phyloP scores from a whole-genome alignment of 2,329 filamentous ascomycete genomes.

The Sclerotinia trifoliorum region DNA sequence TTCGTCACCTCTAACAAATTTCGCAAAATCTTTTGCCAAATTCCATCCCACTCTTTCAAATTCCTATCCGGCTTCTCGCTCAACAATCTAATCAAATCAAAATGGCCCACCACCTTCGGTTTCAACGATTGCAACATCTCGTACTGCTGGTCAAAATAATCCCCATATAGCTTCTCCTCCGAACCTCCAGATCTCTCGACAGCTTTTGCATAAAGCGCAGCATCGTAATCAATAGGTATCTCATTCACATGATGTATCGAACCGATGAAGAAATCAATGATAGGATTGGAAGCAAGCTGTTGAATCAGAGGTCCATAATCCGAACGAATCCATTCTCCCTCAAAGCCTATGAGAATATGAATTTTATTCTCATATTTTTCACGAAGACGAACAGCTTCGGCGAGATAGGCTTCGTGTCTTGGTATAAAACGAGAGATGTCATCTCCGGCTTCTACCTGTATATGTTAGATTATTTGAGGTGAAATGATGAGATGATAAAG shows the following conservation, averaged over 20 bases:
- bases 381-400: slow-evolving; percentile 72
- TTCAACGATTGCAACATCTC: slow-evolving; percentile 72
- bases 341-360: slow-evolving; percentile 82
- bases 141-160: slow-evolving; percentile 85
- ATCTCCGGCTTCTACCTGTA: slow-evolving; percentile 47
- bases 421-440: slow-evolving; percentile 49
- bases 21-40: slow-evolving; percentile 72
- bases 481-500: not conserved
- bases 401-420: slow-evolving; percentile 69
- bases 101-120: slow-evolving; percentile 85
- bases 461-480: slow-evolving; percentile 27
- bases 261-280: slow-evolving; percentile 87
- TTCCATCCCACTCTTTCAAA: slow-evolving; percentile 55
- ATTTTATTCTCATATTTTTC: slow-evolving; percentile 68
- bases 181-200: slow-evolving; percentile 48
- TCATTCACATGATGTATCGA: slow-evolving; percentile 87
- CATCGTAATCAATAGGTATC: slow-evolving; percentile 86
- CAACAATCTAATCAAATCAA: slow-evolving; percentile 84
- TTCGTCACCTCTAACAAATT: slow-evolving; percentile 70
- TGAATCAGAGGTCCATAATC: slow-evolving; percentile 58
- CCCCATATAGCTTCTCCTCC: slow-evolving; percentile 73
- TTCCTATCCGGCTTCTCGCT: slow-evolving; percentile 66
- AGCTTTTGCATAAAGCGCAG: slow-evolving; percentile 56
- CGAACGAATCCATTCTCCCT: slow-evolving; percentile 86
- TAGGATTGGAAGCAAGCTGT: slow-evolving; percentile 56